These are phyloP conservation scores for Penicillium sp. DNA, from an alignment of 2,329 filamentous ascomycete genomes.

Conservation along the genomic window DNA sequence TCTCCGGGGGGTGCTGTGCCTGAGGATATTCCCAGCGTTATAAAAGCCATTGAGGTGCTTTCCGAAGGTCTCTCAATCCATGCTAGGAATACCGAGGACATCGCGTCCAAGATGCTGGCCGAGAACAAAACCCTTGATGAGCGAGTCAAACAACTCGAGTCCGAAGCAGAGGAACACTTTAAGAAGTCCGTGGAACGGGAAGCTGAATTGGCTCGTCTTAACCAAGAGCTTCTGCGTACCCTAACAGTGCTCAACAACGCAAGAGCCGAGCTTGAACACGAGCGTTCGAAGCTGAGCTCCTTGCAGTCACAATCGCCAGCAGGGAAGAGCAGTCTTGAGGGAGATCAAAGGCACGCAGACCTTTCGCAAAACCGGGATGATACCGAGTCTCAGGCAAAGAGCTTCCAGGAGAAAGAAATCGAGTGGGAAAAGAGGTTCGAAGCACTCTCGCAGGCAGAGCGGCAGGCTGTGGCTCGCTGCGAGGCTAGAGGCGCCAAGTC, in stretches of 20 bases:
- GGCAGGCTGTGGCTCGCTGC: constrained; percentile 52
- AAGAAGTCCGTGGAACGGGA: constrained; percentile 56
- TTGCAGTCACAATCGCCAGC: constrained; percentile 72
- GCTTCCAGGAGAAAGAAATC: constrained; percentile 72
- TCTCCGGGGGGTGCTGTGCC: constrained; percentile 55
- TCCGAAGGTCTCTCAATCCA: constrained; percentile 61
- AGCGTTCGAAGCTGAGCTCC: constrained; percentile 65
- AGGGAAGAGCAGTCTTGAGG: constrained; percentile 80
- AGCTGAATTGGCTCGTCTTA: constrained; percentile 51
- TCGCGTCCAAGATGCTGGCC: constrained; percentile 58
- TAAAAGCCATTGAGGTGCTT: constrained; percentile 59
- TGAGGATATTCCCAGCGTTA: constrained; percentile 56
- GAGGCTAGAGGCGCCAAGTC: constrained; percentile 69
- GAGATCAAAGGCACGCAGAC: constrained; percentile 67
- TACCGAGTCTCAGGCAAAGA: constrained; percentile 71
- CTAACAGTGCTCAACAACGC: constrained; percentile 48
- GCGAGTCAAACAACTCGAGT: constrained; percentile 55
- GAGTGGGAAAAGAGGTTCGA: constrained; percentile 62
- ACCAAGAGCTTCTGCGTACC: constrained; percentile 53
- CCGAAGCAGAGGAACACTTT: constrained; percentile 56
- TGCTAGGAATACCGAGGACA: constrained; percentile 59
- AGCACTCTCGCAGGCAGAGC: constrained; percentile 30
- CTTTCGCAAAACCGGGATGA: constrained; percentile 70
- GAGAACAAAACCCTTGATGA: constrained; percentile 62
- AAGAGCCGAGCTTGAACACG: constrained; percentile 58